Conservation (phyloP, 345 rosid genomes). For the Eucalyptus sideroxylon region DNA sequence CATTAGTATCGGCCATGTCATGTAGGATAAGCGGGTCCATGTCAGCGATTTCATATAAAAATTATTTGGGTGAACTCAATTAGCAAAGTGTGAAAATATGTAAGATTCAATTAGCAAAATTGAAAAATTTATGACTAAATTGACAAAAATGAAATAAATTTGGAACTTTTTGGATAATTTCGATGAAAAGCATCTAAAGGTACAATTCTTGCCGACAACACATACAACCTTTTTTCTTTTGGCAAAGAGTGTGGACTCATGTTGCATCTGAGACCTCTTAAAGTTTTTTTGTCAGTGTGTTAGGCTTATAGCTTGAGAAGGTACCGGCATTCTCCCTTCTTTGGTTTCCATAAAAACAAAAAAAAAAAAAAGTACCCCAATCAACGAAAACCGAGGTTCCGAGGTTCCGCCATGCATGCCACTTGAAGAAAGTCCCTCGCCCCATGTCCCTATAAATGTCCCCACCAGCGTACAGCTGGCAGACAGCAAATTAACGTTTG, state of each 20-base stretch:
- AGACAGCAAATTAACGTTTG: background rate
- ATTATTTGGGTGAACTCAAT: too few relatives aligned
- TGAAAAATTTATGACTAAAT: rapidly evolving
- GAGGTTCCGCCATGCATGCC: background rate
- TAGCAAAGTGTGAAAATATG: too few relatives aligned
- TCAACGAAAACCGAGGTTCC: background rate
- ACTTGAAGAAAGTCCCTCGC: background rate
- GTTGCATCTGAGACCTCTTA: background rate
- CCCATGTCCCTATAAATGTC: background rate
- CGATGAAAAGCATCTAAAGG: background rate
- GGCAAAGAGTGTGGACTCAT: background rate
- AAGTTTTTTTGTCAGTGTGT: background rate
- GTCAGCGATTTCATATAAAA: rapidly evolving
- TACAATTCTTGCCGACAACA: background rate
- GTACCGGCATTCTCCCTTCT: background rate
- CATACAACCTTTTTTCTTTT: background rate
- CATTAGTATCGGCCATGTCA: rapidly evolving
- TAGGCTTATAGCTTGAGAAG: background rate
- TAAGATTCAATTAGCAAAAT: too few relatives aligned
- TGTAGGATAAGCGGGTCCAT: rapidly evolving
- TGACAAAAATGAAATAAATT: rapidly evolving
- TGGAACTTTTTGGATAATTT: too few relatives aligned
- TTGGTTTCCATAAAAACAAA: background rate
- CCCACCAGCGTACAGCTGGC: background rate
- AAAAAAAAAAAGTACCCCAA: background rate